A percentile compares a stretch with the other conserved stretches of the same genome.
Evolutionary conservation across 2,329 filamentous ascomycete genomes (phyloP).

Genomic region (Clonostachys rosea): DNA sequence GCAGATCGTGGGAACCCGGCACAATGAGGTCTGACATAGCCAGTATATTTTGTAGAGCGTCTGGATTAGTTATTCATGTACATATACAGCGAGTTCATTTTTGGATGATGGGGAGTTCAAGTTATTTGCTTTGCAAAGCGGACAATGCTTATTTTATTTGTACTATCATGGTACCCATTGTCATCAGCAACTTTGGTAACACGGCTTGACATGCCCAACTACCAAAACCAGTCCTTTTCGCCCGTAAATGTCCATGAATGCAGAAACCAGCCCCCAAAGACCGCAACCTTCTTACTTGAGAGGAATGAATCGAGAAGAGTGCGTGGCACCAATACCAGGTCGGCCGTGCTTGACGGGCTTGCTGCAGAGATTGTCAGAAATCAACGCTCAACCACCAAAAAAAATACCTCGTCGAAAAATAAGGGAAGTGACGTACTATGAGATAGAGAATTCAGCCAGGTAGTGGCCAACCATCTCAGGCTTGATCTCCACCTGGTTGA

Average conservation of each 20-base stretch:
- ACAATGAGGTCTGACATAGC: too few species aligned
- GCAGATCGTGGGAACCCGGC: too few species aligned
- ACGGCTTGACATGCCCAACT: slow-evolving; percentile 33
- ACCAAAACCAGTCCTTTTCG: slow-evolving; percentile 54
- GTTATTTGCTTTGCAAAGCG: slow-evolving; percentile 5
- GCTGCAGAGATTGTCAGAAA: slow-evolving; percentile 58
- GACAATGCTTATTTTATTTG: slow-evolving; percentile 21
- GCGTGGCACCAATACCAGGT: slow-evolving; percentile 99
- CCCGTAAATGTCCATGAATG: slow-evolving; percentile 52
- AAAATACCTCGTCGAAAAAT: neutral
- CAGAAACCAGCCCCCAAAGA: slow-evolving; percentile 43
- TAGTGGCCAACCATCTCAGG: slow-evolving; percentile 99
- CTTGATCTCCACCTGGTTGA: slow-evolving; percentile 99
- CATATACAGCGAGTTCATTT: too few species aligned
- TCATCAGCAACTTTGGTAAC: slow-evolving; percentile 37
- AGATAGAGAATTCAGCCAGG: slow-evolving; percentile 98
- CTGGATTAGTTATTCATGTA: too few species aligned
- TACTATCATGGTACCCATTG: slow-evolving; percentile 37
- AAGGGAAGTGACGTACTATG: slow-evolving; percentile 70
- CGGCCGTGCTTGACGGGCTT: slow-evolving; percentile 99
- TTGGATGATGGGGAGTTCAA: too few species aligned
- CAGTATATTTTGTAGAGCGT: too few species aligned
- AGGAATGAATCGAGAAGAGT: slow-evolving; percentile 99
- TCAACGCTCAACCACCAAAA: neutral
- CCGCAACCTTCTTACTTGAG: slow-evolving; percentile 83